Base-by-base conservation (phyloP, 1,284 basidiomycete genomes). In the Sanghuangporus sanghuang region DNA sequence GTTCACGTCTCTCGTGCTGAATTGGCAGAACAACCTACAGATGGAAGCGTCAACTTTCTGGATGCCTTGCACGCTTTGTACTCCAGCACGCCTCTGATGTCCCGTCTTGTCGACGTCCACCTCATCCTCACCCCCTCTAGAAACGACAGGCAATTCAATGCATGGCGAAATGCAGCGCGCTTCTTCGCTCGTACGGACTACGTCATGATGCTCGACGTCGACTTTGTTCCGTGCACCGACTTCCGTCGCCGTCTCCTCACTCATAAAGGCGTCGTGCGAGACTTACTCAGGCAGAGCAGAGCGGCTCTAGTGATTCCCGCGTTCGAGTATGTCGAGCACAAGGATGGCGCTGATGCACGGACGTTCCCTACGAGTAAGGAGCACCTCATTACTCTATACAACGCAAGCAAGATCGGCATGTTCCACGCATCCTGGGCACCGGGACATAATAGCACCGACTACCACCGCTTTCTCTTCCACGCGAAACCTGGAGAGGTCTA, bases 151-250 rank as follows among this genome's bases (percentile, higher is more conserved):
- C 85, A 93, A 71, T 89, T 95, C 78, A 94, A 94, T 74, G 85
- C 90, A 46, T 94, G 92, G 90, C 81, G 93, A 48, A 94, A 94
- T 71, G 82, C 86, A 40, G 92, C 92, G 11, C 83, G 92, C 49
- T 78, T 92, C 60, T 91, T 92, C 70, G 87, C 91, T 1, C 81
- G 90, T 12, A 93, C 92, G 5, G 83, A 89, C 66, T 92, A 85
- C 69, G 83, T 93, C 59, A 90, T 94, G 86, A 91, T 93, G 86
- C 84, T 95, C 60, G 92, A 94, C 73, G 87, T 93, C 65, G 92
- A 94, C 72, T 94, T 95, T 73, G 87, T 83, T 46, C 74, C 91
- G 7, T 93, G 90, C 71, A 93, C 93, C 57, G 84, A 92, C 74
- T 90, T 93, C 73, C 80, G 89, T 61, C 72, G 72, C 21, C 79